Evolutionary conservation across 2,329 filamentous ascomycete species (phyloP).

Genomic region (Didymella pomorum): DNA sequence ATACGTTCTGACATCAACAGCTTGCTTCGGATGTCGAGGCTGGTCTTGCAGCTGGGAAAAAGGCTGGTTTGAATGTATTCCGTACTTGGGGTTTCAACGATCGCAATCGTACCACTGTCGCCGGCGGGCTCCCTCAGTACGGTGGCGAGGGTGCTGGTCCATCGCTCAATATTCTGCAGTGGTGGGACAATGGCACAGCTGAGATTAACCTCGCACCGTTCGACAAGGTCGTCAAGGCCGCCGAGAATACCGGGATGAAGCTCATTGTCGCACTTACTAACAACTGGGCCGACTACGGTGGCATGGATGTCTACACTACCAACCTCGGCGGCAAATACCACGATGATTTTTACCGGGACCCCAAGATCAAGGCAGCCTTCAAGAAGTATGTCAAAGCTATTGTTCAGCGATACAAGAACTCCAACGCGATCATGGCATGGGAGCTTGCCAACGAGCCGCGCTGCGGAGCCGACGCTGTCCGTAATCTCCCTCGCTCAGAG

Average conservation of each 20-base stretch:
- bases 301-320: constrained; percentile 67
- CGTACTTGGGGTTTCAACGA: constrained; percentile 68
- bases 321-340: constrained; percentile 63
- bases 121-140: constrained; percentile 60
- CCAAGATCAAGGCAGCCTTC: constrained; percentile 61
- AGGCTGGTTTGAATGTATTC: constrained; percentile 62
- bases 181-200: constrained; percentile 55
- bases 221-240: constrained; percentile 62
- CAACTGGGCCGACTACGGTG: constrained; percentile 67
- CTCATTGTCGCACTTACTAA: constrained; percentile 64
- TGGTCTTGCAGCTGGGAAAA: constrained; percentile 57
- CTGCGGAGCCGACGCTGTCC: constrained; percentile 38
- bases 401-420: constrained; percentile 59
- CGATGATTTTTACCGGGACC: constrained; percentile 57
- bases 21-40: constrained; percentile 58
- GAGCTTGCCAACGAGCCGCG: constrained; percentile 61
- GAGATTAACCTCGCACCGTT: constrained; percentile 57
- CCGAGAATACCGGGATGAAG: constrained; percentile 60
- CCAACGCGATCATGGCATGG: constrained; percentile 62
- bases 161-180: constrained; percentile 58
- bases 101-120: constrained; percentile 59
- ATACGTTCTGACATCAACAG: constrained; percentile 36
- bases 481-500: constrained; percentile 40
- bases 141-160: constrained; percentile 59
- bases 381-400: constrained; percentile 60